phyloP scores from a whole-genome alignment of 1,284 basidiomycete genomes.

The Malassezia globosa region DNA sequence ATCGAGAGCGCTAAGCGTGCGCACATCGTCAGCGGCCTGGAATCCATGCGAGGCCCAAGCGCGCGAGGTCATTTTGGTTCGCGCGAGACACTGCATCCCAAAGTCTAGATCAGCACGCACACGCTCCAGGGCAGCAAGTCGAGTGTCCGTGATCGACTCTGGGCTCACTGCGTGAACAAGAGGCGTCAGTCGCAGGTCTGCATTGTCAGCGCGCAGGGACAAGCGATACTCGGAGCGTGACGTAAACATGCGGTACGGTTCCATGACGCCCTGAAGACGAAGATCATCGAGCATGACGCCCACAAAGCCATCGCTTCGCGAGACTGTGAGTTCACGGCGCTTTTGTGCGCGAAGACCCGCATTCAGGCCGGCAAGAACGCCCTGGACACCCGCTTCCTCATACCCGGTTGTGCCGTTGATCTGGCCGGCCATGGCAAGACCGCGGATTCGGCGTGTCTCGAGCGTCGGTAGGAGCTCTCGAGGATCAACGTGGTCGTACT shows the following conservation, averaged over 20 bases:
- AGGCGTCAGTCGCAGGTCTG: conserved; percentile 63
- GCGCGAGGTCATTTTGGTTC: conserved; percentile 34
- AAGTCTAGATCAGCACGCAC: conserved; percentile 54
- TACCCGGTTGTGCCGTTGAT: conserved; percentile 66
- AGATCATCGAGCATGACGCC: conserved; percentile 86
- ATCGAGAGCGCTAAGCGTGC: conserved; percentile 58
- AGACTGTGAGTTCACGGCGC: conserved; percentile 57
- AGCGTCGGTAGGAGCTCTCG: conserved; percentile 64
- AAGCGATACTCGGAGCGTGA: conserved; percentile 78
- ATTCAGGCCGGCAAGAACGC: conserved; percentile 70
- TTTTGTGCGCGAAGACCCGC: conserved; percentile 61
- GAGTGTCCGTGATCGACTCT: conserved; percentile 57
- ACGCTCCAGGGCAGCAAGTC: conserved; percentile 50
- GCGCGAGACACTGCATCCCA: conserved; percentile 53
- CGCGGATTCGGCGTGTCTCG: conserved; percentile 67
- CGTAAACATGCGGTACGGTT: conserved; percentile 83
- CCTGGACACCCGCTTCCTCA: conserved; percentile 81
- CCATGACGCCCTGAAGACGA: conserved; percentile 71
- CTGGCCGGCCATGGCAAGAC: conserved; percentile 27
- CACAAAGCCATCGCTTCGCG: conserved; percentile 67
- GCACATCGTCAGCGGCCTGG: conserved; percentile 39
- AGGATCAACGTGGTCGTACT: conserved; percentile 83
- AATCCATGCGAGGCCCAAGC: conserved; percentile 44
- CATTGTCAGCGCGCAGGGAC: conserved; percentile 74
- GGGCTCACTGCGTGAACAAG: conserved; percentile 50